Evolutionary conservation across 2,329 filamentous ascomycete genomes (phyloP).

Genomic region (Aspergillus tubingensis): DNA sequence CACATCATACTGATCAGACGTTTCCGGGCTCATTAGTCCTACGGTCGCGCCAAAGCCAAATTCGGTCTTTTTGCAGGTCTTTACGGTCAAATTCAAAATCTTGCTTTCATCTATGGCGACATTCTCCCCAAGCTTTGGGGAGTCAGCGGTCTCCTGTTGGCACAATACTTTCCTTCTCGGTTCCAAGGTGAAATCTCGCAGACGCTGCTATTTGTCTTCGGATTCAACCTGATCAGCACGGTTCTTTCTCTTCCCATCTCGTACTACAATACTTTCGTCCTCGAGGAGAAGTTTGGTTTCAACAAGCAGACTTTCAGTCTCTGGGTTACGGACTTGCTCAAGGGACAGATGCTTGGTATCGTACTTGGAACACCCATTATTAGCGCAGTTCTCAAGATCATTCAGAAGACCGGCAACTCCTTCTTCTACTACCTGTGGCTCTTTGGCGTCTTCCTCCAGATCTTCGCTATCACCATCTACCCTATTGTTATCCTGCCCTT

Average conservation of each 20-base stretch:
- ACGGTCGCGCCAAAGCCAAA: conserved; percentile 92
- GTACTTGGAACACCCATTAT: conserved; percentile 84
- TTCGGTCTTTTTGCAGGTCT: conserved; percentile 80
- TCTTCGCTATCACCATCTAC: conserved; percentile 95
- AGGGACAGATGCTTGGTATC: conserved; percentile 79
- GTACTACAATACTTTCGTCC: conserved; percentile 91
- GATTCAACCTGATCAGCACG: conserved; percentile 81
- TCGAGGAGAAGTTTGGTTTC: conserved; percentile 97
- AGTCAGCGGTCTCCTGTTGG: conserved; percentile 72
- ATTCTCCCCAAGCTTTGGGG: conserved; percentile 89
- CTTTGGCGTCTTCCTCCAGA: conserved; percentile 83
- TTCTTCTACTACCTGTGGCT: conserved; percentile 99
- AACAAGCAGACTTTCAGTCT: conserved; percentile 94
- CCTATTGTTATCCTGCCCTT: conserved; percentile 90
- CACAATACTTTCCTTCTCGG: conserved; percentile 70
- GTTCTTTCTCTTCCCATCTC: conserved; percentile 75
- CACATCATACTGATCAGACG: background rate
- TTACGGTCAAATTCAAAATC: conserved; percentile 83
- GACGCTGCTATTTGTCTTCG: conserved; percentile 87
- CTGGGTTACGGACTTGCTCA: conserved; percentile 88
- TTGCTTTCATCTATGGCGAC: conserved; percentile 87
- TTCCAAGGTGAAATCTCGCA: conserved; percentile 93
- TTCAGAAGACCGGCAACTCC: conserved; percentile 86
- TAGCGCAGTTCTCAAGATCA: conserved; percentile 87
- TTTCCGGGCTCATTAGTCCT: conserved; percentile 59